Base-by-base conservation (phyloP, 1,139 yeast genomes). In the Blastobotrys malaysiensis region DNA sequence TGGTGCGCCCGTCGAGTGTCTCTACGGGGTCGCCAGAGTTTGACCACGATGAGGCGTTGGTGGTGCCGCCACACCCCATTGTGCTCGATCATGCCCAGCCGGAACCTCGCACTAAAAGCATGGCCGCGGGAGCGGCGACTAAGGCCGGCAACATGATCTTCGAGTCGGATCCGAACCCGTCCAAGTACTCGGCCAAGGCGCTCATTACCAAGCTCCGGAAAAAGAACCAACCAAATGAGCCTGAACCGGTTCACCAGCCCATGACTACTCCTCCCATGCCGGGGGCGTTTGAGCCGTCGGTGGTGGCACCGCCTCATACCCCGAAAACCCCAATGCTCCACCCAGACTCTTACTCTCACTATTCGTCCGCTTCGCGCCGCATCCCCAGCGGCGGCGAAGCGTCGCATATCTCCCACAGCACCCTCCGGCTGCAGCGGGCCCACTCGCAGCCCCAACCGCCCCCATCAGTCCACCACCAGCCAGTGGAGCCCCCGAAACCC, bases 151-250 rank as follows among this genome's bases (percentile, higher is more conserved):
- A 49, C 24, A 9, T 49, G 9, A 14, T 52, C 20, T 52, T 52
- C 16, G 54, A 52, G 14, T 45, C 44, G 11, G 18, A 43, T 20
- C 24, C 46, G 3, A 51, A 51, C 3, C 52, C 43, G n/a, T 61
- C 65, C 9, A 59, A 59, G 51, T 61, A 51, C 51, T 61, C 64
- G n/a, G 64, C 64, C 20, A 60, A 60, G 51, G 61, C 59, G 5
- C 55, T 61, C 21, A 50, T 61, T 46, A 48, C 55, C 20, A 53
- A 50, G 43, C 52, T 55, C 53, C 57, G 54, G 43, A 58, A 56
- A 45, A 49, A 52, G 49, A 26, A 20, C 22, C 43, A 14, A 31
- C 16, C 39, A 31, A 31, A 3, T n/a, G 16, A 11, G 16, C 16
- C n/a, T n/a, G n/a, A n/a, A n/a, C n/a, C n/a, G n/a, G n/a, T n/a